Percentiles rank a stretch among this genome's conserved stretches.
Evolutionary conservation across 306 rosid genomes (phyloP).

Genomic region (Sechiopsis laciniata): DNA sequence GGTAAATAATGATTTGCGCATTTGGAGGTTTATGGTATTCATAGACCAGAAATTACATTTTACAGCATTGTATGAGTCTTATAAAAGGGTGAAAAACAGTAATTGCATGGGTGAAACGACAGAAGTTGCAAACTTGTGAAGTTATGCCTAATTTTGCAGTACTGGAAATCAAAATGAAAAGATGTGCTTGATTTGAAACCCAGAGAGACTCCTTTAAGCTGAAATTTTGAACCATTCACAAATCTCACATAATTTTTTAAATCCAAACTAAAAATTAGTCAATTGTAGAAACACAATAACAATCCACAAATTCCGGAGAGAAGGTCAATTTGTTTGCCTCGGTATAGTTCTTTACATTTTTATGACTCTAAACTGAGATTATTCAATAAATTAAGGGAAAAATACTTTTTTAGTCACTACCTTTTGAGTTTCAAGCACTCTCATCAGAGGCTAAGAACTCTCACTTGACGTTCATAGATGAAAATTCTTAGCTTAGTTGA

Average conservation of each 20-base stretch:
- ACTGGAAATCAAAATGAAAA: background rate
- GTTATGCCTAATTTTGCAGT: background rate
- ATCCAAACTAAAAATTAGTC: background rate
- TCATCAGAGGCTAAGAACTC: background rate
- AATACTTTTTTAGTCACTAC: no score
- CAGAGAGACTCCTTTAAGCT: background rate
- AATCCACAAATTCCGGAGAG: background rate
- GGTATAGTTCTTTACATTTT: background rate
- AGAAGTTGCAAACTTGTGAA: conserved; percentile 1
- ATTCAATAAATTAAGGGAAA: background rate
- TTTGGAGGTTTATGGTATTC: background rate
- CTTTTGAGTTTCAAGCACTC: no score
- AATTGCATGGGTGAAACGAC: background rate
- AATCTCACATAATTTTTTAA: background rate
- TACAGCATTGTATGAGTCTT: background rate
- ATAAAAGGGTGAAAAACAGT: background rate
- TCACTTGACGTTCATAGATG: background rate
- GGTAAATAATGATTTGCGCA: conserved; percentile 1
- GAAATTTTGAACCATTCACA: background rate
- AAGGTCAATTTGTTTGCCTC: background rate
- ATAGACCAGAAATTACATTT: background rate
- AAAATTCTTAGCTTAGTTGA: background rate
- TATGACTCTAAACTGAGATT: background rate
- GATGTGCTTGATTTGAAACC: background rate
- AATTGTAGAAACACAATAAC: background rate